Percentiles rank a stretch among this genome's conserved stretches.
Evolutionary conservation across 768 basidiomycete species (phyloP).

Genomic region (Russula sp.): DNA sequence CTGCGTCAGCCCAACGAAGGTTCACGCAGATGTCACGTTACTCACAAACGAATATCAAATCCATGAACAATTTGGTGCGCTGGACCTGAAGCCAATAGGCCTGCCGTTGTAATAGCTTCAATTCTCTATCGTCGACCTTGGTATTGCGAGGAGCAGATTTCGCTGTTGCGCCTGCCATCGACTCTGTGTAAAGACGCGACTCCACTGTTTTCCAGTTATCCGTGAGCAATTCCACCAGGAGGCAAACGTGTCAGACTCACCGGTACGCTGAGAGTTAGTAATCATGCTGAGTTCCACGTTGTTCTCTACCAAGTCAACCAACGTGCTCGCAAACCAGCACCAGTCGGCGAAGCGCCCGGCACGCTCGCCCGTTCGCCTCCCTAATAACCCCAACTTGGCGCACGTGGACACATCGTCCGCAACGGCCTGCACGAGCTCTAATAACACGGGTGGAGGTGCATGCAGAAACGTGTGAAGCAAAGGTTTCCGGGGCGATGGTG

Average conservation of each 20-base stretch:
- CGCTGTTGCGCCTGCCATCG: conserved; percentile 61
- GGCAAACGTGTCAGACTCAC: conserved; percentile 33
- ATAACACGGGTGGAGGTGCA: conserved; percentile 74
- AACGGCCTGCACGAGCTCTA: conserved; percentile 68
- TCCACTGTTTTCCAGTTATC: conserved; percentile 44
- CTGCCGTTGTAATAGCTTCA: conserved; percentile 59
- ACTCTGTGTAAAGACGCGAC: conserved; percentile 65
- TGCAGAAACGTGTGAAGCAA: conserved; percentile 72
- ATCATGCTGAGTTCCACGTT: conserved; percentile 73
- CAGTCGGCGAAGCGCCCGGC: conserved; percentile 76
- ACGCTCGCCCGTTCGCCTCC: conserved; percentile 55
- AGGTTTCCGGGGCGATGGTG: conserved; percentile 37
- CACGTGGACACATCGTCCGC: conserved; percentile 80
- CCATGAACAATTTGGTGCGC: conserved; percentile 70
- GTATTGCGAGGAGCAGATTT: conserved; percentile 56
- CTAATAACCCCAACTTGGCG: conserved; percentile 62
- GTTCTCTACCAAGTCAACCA: conserved; percentile 80
- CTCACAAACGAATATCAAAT: conserved; percentile 83
- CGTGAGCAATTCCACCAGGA: conserved; percentile 7
- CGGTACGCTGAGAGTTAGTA: conserved; percentile 53
- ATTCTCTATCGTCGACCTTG: conserved; percentile 65
- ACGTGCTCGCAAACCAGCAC: conserved; percentile 79
- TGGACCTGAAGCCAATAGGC: conserved; percentile 72
- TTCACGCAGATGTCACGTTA: conserved; percentile 20
- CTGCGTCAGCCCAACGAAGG: conserved; percentile 7